Conservation (phyloP, 1,284 basidiomycete genomes). For the Boletus holoroseus region DNA sequence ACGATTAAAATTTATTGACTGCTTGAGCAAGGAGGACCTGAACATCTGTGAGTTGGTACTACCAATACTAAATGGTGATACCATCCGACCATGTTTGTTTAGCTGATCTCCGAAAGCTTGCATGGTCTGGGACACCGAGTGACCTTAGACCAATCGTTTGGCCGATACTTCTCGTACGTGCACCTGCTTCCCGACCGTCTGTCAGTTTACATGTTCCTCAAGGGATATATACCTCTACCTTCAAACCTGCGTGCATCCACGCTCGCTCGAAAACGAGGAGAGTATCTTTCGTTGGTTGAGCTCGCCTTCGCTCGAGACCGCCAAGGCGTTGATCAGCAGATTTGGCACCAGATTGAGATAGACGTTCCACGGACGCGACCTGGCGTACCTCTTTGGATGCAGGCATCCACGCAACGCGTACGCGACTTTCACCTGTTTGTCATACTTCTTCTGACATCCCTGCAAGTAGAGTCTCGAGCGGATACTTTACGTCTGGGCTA, state of each 20-base stretch:
- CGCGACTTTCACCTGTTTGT: constrained; percentile 24
- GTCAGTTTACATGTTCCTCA: constrained; percentile 7
- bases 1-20: constrained; percentile 69
- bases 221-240: constrained; percentile 92
- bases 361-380: constrained; percentile 93
- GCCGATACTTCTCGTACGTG: constrained; percentile 85
- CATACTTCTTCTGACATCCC: constrained; percentile 19
- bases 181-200: not conserved
- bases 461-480: constrained; percentile 74
- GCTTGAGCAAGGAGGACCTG: constrained; percentile 63
- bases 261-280: constrained; percentile 83
- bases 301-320: constrained; percentile 86
- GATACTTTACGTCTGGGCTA: constrained; percentile 96
- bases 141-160: constrained; percentile 90
- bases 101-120: constrained; percentile 82
- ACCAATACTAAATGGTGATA: not conserved
- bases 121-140: constrained; percentile 92
- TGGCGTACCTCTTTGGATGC: constrained; percentile 88
- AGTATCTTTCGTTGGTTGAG: constrained; percentile 87
- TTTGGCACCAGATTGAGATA: constrained; percentile 98
- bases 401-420: constrained; percentile 80
- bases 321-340: constrained; percentile 82
- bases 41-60: constrained; percentile 56
- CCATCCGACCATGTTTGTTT: constrained; percentile 8
- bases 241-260: constrained; percentile 72